Conservation (phyloP, 768 basidiomycete genomes). For the Leccinum barrowsii region DNA sequence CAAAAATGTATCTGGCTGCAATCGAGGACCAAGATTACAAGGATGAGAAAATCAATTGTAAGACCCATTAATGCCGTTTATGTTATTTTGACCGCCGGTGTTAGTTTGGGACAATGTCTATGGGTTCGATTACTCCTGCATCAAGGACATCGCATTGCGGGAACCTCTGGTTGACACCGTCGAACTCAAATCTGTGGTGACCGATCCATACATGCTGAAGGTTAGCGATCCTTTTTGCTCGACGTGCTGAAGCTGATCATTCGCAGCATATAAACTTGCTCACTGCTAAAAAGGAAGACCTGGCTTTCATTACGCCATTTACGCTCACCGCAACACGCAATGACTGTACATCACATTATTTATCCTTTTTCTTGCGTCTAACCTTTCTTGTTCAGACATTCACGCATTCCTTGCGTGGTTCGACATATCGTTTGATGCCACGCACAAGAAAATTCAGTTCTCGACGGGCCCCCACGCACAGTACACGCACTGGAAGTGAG, state of each 20-base stretch:
- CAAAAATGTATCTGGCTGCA: constrained; percentile 88
- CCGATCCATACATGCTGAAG: constrained; percentile 88
- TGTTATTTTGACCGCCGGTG: constrained; percentile 3
- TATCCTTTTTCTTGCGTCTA: neutral
- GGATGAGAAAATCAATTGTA: constrained; percentile 99
- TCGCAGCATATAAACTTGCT: constrained; percentile 82
- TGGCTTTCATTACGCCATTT: constrained; percentile 82
- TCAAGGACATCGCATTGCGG: constrained; percentile 95
- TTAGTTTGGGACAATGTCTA: constrained; percentile 99
- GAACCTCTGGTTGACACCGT: constrained; percentile 99
- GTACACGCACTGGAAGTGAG: constrained; percentile 96
- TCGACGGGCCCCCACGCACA: constrained; percentile 97
- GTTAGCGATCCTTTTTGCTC: constrained; percentile 35
- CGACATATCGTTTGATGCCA: constrained; percentile 92
- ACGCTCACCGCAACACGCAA: constrained; percentile 77
- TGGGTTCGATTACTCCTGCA: constrained; percentile 98
- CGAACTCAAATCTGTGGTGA: constrained; percentile 91
- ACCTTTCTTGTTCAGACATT: constrained; percentile 52
- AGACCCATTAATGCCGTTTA: neutral
- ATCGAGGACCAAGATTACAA: constrained; percentile 99
- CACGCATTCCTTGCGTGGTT: constrained; percentile 99
- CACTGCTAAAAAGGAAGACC: constrained; percentile 93
- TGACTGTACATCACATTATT: constrained; percentile 66
- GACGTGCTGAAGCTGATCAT: constrained; percentile 4
- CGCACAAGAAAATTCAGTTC: constrained; percentile 93